Conservation (phyloP, 352 stramenopile species). For the Phytopythium montanum region DNA sequence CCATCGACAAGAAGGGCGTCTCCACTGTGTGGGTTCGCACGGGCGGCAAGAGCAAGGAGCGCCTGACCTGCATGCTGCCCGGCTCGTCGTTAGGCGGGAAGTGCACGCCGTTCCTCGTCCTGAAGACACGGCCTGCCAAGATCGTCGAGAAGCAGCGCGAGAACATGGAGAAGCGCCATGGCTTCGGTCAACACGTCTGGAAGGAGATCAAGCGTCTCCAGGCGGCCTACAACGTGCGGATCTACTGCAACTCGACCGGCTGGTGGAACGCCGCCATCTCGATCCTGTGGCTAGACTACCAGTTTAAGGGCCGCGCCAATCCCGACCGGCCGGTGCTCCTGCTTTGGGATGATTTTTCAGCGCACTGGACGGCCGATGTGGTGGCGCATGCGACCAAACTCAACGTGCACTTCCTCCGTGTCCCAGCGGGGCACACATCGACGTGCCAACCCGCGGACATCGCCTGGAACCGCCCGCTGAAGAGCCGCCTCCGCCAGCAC, state of each 20-base stretch:
- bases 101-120: conserved; percentile 7
- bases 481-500: neutral
- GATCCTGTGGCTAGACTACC: neutral
- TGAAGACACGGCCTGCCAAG: neutral
- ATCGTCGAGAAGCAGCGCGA: neutral
- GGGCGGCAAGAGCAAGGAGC: conserved; percentile 20
- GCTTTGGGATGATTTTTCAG: neutral
- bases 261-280: neutral
- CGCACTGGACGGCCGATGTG: neutral
- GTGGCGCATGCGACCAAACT: neutral
- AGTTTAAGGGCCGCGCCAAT: neutral
- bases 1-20: conserved; percentile 5
- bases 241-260: neutral
- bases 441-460: neutral
- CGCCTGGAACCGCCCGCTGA: neutral
- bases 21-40: conserved; percentile 23
- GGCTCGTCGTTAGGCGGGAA: conserved; percentile 20
- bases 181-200: neutral
- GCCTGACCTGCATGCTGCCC: conserved; percentile 20
- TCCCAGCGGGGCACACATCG: neutral
- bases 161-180: neutral
- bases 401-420: neutral
- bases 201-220: neutral
- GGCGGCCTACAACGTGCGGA: neutral
- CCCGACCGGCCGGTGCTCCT: neutral